Base-by-base conservation (phyloP, 139 green algal species). In the Bryopsis sp. region DNA sequence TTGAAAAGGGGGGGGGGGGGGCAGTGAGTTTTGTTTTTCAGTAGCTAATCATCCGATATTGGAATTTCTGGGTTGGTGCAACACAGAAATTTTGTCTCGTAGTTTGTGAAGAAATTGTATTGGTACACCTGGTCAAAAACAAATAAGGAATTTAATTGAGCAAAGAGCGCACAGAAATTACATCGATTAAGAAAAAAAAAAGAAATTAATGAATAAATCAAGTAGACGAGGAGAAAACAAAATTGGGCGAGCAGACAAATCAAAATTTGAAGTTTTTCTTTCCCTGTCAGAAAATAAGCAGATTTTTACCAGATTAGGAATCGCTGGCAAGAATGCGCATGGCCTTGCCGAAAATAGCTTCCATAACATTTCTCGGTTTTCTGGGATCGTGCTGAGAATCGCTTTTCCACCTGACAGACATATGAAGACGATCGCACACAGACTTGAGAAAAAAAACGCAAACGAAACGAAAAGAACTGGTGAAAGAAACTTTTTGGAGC, bases 81-180 rank as follows among this genome's bases (percentile, higher is more conserved):
- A 19, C 26, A 28, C 29, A 85, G 50, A 1, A 57, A 24, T 22
- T 60, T 43, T 8, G 76, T 75, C 34, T 73, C 37, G 72, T 81
- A 88, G 64, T 84, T 86, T 4, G 72, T 77, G 62, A 82, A 90
- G 19, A 86, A 39, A 43, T 69, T 76, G 71, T 90, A 90, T 58
- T 90, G 84, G 74, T 88, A 90, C 34, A 80, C 72, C 72, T 81
- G 64, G 32, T 48, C 3, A 26, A 3, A 43, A 28, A 63, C 57
- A 2, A 31, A 50, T 37, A 7, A 0, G 19, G 3, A 2, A 39
- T 15, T 29, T 33, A 28, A 31, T 36, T 24, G 15, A 36, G 31
- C 29, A 29, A 29, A 48, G 19, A 3, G 31, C 7, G 15, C 4
- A 39, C 47, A 65, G 11, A 19, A 54, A 19, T 54, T 11, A 11